These are phyloP conservation scores for Talaromyces atroroseus DNA, from an alignment of 2,329 filamentous ascomycete genomes.

Conservation along the genomic window DNA sequence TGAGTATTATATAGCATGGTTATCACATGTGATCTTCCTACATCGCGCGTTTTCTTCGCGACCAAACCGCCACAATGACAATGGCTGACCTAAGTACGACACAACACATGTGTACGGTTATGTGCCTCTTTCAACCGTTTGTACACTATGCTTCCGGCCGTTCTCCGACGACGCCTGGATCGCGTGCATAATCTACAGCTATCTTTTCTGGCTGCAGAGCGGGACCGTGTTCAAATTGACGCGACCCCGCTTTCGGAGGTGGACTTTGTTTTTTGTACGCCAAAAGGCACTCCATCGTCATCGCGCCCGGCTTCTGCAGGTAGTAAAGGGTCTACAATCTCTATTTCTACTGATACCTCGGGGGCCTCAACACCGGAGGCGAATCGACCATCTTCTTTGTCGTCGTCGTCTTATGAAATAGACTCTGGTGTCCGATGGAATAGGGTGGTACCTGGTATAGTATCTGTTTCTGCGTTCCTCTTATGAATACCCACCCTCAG, in stretches of 20 bases:
- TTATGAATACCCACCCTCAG: not conserved
- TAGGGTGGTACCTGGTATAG: conserved; percentile 29
- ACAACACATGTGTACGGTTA: too few species aligned
- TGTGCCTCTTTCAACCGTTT: not conserved
- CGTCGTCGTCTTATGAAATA: conserved; percentile 23
- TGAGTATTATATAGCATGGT: too few species aligned
- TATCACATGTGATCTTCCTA: too few species aligned
- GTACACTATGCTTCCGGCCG: conserved; percentile 20
- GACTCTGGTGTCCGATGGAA: conserved; percentile 32
- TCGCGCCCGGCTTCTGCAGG: conserved; percentile 18
- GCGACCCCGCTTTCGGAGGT: not conserved
- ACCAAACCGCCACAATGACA: too few species aligned
- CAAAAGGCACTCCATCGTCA: not conserved
- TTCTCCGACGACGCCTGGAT: conserved; percentile 25
- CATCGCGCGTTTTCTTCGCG: too few species aligned
- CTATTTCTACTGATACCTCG: conserved; percentile 14
- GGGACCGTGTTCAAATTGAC: not conserved
- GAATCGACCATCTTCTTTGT: too few species aligned
- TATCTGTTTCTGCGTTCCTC: not conserved
- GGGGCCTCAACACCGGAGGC: conserved; percentile 9
- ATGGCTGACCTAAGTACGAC: too few species aligned
- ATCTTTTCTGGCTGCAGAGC: not conserved
- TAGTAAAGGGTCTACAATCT: conserved; percentile 19
- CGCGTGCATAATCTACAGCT: conserved; percentile 20
- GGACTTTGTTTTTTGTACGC: not conserved